Evolutionary conservation across 257 asterid genomes (phyloP).

Genomic region (Solanum verrucosum): DNA sequence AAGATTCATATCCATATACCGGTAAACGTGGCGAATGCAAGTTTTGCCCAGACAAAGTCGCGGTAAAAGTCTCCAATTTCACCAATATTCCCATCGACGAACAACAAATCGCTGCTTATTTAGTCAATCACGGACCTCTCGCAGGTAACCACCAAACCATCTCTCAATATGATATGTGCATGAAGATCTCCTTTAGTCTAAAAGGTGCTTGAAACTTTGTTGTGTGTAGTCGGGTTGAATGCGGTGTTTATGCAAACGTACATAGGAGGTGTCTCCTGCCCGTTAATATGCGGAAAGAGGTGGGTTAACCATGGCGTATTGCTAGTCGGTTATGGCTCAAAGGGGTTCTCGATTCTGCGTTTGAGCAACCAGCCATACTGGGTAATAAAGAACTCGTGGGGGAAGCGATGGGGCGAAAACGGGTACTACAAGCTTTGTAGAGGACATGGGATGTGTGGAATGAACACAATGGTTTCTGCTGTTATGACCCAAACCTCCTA

Average conservation of each 20-base stretch:
- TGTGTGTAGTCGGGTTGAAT: slow-evolving; percentile 53
- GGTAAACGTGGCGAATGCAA: slow-evolving; percentile 61
- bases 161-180: background rate
- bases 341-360: slow-evolving; percentile 62
- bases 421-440: slow-evolving; percentile 61
- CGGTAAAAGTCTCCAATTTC: slow-evolving; percentile 43
- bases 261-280: slow-evolving; percentile 81
- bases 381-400: slow-evolving; percentile 92
- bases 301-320: slow-evolving; percentile 65
- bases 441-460: slow-evolving; percentile 80
- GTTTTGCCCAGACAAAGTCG: slow-evolving; percentile 38
- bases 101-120: slow-evolving; percentile 55
- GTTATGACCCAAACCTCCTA: slow-evolving; percentile 39
- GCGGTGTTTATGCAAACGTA: slow-evolving; percentile 88
- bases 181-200: background rate
- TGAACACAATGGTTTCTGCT: slow-evolving; percentile 75
- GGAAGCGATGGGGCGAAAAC: slow-evolving; percentile 65
- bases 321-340: slow-evolving; percentile 70
- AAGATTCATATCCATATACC: slow-evolving; percentile 53
- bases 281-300: slow-evolving; percentile 57
- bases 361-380: slow-evolving; percentile 65
- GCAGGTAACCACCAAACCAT: slow-evolving; percentile 31
- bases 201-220: background rate
- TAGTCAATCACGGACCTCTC: slow-evolving; percentile 69
- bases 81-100: slow-evolving; percentile 49